phyloP scores from a whole-genome alignment of 306 rosid genomes.

The Chamaecrista fasciculata region DNA sequence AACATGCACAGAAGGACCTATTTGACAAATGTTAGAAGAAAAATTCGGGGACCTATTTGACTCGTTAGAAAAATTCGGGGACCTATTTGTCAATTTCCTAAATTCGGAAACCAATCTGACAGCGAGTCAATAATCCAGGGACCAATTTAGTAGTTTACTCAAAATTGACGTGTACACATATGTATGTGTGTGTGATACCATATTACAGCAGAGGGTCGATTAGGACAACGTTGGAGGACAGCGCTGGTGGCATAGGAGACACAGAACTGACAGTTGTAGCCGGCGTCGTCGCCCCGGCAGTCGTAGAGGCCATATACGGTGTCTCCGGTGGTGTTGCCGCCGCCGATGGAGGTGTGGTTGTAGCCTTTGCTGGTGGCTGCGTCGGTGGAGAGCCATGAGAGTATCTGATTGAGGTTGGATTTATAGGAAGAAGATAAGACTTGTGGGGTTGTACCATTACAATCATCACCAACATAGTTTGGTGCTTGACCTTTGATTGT shows the following conservation, averaged over 20 bases:
- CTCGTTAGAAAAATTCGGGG: too few relatives aligned
- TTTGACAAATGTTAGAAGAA: too few relatives aligned
- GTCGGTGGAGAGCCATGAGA: neutral
- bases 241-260: neutral
- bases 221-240: constrained; percentile 9
- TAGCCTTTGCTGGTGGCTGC: neutral
- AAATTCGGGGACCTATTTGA: too few relatives aligned
- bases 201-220: neutral
- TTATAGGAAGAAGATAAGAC: neutral
- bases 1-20: too few relatives aligned
- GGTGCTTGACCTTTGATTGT: neutral
- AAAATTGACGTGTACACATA: too few relatives aligned
- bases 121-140: too few relatives aligned
- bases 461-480: neutral
- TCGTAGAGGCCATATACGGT: constrained; percentile 16
- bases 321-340: neutral
- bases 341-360: neutral
- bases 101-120: too few relatives aligned
- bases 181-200: constrained; percentile 22
- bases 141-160: too few relatives aligned
- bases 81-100: too few relatives aligned
- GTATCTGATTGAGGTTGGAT: neutral
- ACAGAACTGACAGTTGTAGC: constrained; percentile 29
- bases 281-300: neutral
- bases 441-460: neutral